phyloP scores from a whole-genome alignment of 2,329 filamentous ascomycete species.

The Neopestalotiopsis sp. region DNA sequence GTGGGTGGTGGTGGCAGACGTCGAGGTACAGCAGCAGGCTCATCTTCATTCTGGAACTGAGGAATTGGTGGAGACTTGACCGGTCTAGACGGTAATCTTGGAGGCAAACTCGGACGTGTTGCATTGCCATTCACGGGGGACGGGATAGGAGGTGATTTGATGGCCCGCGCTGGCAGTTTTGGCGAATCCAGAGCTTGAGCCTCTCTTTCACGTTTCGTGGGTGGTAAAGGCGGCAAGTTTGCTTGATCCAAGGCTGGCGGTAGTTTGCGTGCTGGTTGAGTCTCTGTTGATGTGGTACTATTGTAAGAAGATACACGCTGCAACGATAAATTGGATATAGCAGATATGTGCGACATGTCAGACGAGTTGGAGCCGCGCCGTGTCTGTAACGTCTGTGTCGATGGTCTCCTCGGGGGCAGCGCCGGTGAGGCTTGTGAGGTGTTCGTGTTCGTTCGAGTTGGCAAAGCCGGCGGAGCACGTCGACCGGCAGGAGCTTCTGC shows the following conservation, averaged over 20 bases:
- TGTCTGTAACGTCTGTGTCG: slow-evolving; percentile 47
- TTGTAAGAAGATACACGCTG: slow-evolving; percentile 53
- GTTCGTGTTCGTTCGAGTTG: slow-evolving; percentile 45
- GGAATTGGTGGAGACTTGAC: slow-evolving; percentile 38
- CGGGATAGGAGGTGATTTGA: slow-evolving; percentile 45
- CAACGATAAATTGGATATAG: slow-evolving; percentile 58
- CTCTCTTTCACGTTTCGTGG: slow-evolving; percentile 59
- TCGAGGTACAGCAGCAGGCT: slow-evolving; percentile 36
- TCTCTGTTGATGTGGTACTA: slow-evolving; percentile 52
- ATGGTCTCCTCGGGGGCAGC: slow-evolving; percentile 56
- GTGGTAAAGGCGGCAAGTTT: slow-evolving; percentile 64
- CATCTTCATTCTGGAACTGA: slow-evolving; percentile 30
- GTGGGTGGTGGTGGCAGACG: slow-evolving; percentile 46
- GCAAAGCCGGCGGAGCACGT: slow-evolving; percentile 43
- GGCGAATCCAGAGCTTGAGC: slow-evolving; percentile 43
- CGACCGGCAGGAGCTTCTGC: slow-evolving; percentile 34
- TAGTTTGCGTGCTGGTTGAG: slow-evolving; percentile 47
- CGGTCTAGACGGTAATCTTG: slow-evolving; percentile 57
- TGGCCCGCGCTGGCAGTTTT: slow-evolving; percentile 34
- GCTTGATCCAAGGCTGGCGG: slow-evolving; percentile 62
- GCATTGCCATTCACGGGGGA: slow-evolving; percentile 37
- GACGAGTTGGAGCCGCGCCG: slow-evolving; percentile 65
- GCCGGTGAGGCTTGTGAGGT: slow-evolving; percentile 49
- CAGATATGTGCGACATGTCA: slow-evolving; percentile 60
- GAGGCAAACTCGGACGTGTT: slow-evolving; percentile 50